Percentiles rank a stretch among this genome's conserved stretches.
Evolutionary conservation across 345 rosid genomes (phyloP).

Genomic region (Acer saccharum): DNA sequence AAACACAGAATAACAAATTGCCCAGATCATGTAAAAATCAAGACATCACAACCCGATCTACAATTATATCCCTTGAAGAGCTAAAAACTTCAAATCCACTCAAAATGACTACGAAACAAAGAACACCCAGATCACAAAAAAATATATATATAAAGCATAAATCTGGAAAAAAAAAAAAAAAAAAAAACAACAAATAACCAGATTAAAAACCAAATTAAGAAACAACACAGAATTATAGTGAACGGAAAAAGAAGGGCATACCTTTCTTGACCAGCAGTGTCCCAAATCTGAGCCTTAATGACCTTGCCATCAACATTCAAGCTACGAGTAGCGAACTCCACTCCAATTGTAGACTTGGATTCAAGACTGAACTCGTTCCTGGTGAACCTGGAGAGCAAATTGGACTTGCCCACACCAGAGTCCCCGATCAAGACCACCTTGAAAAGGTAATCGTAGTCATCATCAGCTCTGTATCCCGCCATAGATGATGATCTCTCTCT

Average conservation of each 20-base stretch:
- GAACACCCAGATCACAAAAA: constrained; percentile 24
- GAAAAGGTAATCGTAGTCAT: constrained; percentile 93
- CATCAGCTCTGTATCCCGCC: constrained; percentile 94
- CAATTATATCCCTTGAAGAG: not conserved
- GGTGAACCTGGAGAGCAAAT: constrained; percentile 88
- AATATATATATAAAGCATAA: constrained; percentile 4
- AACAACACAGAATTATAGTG: not conserved
- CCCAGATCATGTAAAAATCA: constrained; percentile 7
- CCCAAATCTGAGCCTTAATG: constrained; percentile 99
- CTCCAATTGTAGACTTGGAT: constrained; percentile 92
- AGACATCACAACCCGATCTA: not conserved
- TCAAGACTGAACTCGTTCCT: constrained; percentile 93
- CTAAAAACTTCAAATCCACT: constrained; percentile 11
- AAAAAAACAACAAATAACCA: constrained; percentile 12
- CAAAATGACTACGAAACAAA: constrained; percentile 16
- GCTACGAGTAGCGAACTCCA: constrained; percentile 97
- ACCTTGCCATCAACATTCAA: constrained; percentile 78
- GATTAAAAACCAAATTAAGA: constrained; percentile 2
- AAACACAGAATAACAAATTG: not conserved
- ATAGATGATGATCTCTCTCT: constrained; percentile 27
- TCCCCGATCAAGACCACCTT: constrained; percentile 90
- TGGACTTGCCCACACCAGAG: constrained; percentile 94
- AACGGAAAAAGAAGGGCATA: constrained; percentile 18
- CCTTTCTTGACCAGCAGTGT: constrained; percentile 98
- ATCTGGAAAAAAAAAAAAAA: no score